A percentile compares a stretch with the other conserved stretches of the same genome.
Conservation (phyloP, 202 grass and related monocot species). For the Bolboschoenoplectus hybrid region DNA sequence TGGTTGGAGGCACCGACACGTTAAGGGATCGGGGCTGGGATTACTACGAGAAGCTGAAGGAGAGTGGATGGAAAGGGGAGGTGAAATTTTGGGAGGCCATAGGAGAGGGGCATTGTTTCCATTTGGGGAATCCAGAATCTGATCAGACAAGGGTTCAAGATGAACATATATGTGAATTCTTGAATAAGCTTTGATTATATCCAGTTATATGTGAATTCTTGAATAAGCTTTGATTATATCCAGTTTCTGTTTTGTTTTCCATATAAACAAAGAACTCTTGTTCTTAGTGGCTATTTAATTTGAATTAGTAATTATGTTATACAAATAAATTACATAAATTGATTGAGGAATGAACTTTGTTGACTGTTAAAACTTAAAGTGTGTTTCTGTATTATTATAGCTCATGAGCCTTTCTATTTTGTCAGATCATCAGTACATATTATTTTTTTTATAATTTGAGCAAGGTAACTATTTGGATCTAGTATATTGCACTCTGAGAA, state of each 20-base stretch:
- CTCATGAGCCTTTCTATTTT: neutral
- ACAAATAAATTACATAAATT: neutral
- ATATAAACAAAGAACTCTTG: neutral
- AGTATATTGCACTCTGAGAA: too few species aligned
- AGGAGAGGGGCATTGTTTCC: slow-evolving; percentile 56
- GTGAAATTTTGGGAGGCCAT: slow-evolving; percentile 47
- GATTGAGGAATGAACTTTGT: neutral
- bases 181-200: slow-evolving; percentile 19
- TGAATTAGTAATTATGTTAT: neutral
- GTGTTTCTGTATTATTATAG: neutral
- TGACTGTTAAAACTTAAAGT: neutral
- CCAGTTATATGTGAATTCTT: slow-evolving; percentile 19
- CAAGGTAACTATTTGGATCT: too few species aligned
- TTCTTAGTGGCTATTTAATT: neutral
- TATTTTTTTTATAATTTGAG: neutral
- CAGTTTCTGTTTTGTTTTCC: neutral
- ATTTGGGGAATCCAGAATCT: neutral
- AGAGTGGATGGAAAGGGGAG: slow-evolving; percentile 52
- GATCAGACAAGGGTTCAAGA: slow-evolving; percentile 8
- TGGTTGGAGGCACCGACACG: slow-evolving; percentile 55
- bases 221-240: slow-evolving; percentile 10
- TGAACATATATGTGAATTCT: slow-evolving; percentile 24
- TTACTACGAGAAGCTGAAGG: slow-evolving; percentile 49
- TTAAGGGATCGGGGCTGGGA: slow-evolving; percentile 49
- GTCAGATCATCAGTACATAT: neutral